phyloP scores from a whole-genome alignment of 148 eudicot genomes.

The Heliosperma pusillum region DNA sequence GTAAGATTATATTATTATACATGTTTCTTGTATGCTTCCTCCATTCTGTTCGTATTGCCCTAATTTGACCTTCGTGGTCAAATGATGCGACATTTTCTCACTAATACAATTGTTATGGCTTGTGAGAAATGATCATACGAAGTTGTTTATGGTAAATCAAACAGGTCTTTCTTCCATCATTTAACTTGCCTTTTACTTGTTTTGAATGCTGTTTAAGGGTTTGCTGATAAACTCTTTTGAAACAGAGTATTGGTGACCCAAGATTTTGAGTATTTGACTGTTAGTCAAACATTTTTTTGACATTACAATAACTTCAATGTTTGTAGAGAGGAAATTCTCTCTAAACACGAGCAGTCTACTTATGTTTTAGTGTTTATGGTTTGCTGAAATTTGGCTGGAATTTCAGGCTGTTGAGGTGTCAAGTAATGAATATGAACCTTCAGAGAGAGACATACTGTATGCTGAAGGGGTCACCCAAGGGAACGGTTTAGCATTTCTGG shows the following conservation, averaged over 20 bases:
- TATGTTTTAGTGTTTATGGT: neutral
- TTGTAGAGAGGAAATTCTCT: neutral
- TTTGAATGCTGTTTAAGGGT: neutral
- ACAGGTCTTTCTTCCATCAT: neutral
- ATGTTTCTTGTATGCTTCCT: neutral
- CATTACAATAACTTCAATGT: neutral
- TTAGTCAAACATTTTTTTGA: neutral
- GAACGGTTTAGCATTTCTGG: constrained; percentile 92
- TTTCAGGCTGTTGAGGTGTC: constrained; percentile 95
- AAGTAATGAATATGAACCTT: constrained; percentile 94
- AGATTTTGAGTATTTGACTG: neutral
- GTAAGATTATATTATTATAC: neutral
- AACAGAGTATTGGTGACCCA: neutral
- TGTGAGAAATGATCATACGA: neutral
- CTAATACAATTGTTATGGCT: neutral
- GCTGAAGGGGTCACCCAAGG: constrained; percentile 98
- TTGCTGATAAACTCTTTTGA: neutral
- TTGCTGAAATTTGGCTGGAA: constrained; percentile 10
- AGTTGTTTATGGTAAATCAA: neutral
- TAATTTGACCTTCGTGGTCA: neutral
- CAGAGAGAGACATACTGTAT: constrained; percentile 85
- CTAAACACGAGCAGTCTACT: neutral
- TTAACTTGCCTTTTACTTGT: neutral
- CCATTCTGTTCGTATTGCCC: neutral
- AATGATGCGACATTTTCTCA: neutral